Evolutionary conservation across 257 asterid genomes (phyloP), one percentile per base, ranked within the genome.

Genomic region (Plantago ovata): DNA sequence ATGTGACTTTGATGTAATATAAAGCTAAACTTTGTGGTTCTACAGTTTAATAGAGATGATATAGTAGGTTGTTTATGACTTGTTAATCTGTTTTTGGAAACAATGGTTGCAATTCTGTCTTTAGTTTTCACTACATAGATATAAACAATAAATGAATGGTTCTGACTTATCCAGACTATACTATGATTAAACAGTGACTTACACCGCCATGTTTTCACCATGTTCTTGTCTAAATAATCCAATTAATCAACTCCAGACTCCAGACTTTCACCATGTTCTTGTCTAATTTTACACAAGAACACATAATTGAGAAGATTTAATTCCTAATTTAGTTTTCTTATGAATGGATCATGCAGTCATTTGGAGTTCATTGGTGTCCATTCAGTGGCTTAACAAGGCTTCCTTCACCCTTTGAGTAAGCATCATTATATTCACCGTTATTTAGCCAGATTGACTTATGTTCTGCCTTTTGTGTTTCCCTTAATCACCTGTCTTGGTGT

Each of bases 291-390:
- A 56, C 8, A 41, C 49, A 7, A 49, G 9, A 13, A 40, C 45
- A 43, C 12, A 11, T 21, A 19, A 4, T 3, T 40, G 7, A 15
- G 20, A 18, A 54, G 18, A 18, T 58, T 24, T 41, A 16, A 66
- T 61, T 16, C 50, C 43, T 55, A 46, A 56, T 53, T 56, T 60
- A 51, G 52, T 39, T 70, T 58, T 64, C 61, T 61, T 68, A 20
- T 70, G 67, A 42, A 21, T 75, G 69, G 38, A 56, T 50, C 62
- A 65, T 75, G 80, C 94, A 89, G 95, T 79, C 96, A 60, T 76
- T 85, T 85, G 96, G 96, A 72, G 84, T 88, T 60, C 96, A 88
- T 62, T 89, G 96, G 96, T 89, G 96, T 71, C 96, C 96, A 18
- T 79, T 83, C 75, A 80, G 79, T 62, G 89, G 95, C 46, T 62